Base-by-base conservation (phyloP, 2,329 filamentous ascomycete species). In the Paecilomyces fulvus region DNA sequence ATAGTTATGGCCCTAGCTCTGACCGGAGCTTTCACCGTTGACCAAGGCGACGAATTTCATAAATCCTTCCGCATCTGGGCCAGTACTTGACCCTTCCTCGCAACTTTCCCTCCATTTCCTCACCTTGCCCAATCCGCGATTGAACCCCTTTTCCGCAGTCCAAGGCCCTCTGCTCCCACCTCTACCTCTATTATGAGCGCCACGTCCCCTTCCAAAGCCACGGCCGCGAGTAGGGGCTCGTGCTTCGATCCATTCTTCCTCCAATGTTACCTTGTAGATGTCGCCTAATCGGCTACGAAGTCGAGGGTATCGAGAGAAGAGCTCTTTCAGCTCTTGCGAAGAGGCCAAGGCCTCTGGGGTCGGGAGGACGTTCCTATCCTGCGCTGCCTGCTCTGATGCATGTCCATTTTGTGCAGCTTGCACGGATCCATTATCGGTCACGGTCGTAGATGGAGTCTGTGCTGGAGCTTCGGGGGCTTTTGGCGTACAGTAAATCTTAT, bases 71-170 rank as follows among this genome's bases (percentile, higher is more conserved):
- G 67, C 71, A 31, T 60, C 58, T 49, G 61, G 55, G 11, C 71
- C 67, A 11, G 64, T 67, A 54, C 67, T 68, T 11, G 60, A 53
- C 8, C 69, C 71, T 33, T 66, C 67, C 52, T 75, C 73, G 30
- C 70, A 73, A 49, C 64, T 61, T 49, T 70, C 69, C 51, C 73
- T 69, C 55, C 67, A 64, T 55, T 70, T 71, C 49, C 67, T 66
- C 54, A 75, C 70, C 59, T 67, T 73, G 17, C 69, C 72, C 33
- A 75, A 54, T 1, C 72, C 73, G 17, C 73, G 68, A 25, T 73
- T 75, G 56, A 75, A 75, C 3, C 73, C 73, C 58, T 75, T 76
- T 59, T 75, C 73, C 10, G 67, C 61, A 5, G 71, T 75, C 73
- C 73, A 75, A 9, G 66, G 64, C 14, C 73, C 72, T 56, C 67